phyloP scores from a whole-genome alignment of 371 early-diverging fungal species.

The Parasitella parasitica region DNA sequence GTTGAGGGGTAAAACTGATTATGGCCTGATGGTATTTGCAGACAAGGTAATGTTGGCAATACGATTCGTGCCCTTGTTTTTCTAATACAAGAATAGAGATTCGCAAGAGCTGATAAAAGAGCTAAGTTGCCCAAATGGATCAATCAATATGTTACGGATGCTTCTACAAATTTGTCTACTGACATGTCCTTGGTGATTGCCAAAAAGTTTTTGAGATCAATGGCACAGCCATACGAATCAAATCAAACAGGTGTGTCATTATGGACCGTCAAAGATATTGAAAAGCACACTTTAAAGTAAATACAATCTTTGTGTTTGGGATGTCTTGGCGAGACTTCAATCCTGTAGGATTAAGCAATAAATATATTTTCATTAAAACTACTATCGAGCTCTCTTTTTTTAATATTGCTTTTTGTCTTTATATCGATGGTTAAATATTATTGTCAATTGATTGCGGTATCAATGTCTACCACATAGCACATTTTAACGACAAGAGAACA shows the following conservation, averaged over 20 bases:
- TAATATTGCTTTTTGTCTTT: too few species aligned
- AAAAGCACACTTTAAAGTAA: constrained; percentile 34
- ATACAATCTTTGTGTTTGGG: too few species aligned
- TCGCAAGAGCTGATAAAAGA: constrained; percentile 92
- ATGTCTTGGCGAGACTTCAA: too few species aligned
- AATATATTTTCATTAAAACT: too few species aligned
- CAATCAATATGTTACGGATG: constrained; percentile 87
- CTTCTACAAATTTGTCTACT: constrained; percentile 91
- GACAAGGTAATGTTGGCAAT: constrained; percentile 72
- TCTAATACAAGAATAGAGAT: constrained; percentile 59
- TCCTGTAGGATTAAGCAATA: too few species aligned
- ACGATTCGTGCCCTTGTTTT: too few species aligned
- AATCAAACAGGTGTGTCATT: constrained; percentile 62
- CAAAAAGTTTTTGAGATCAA: constrained; percentile 92
- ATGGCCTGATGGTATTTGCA: constrained; percentile 99
- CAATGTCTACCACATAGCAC: too few species aligned
- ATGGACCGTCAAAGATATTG: constrained; percentile 65
- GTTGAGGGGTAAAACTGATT: constrained; percentile 97
- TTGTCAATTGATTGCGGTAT: too few species aligned
- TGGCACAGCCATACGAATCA: constrained; percentile 96
- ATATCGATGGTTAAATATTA: too few species aligned
- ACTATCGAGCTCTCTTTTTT: too few species aligned
- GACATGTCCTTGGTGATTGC: constrained; percentile 97
- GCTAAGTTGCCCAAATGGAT: constrained; percentile 99
- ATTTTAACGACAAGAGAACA: too few species aligned